A percentile compares a stretch with the other conserved stretches of the same genome.
These are phyloP conservation scores for Termitomyces sp. DNA, from an alignment of 768 basidiomycete species.

Conservation along the genomic window DNA sequence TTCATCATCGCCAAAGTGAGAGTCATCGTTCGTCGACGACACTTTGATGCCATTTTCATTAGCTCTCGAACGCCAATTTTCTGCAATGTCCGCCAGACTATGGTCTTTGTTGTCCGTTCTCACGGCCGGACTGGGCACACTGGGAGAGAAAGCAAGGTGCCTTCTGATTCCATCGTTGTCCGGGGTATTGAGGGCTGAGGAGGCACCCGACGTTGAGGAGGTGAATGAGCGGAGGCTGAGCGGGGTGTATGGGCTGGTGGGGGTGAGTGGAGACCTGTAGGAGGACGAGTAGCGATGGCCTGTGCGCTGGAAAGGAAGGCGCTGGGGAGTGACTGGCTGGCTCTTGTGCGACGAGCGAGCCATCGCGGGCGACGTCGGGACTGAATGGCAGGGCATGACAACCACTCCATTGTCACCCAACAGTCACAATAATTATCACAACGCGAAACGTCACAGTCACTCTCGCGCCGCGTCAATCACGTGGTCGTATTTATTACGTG, in stretches of 20 bases:
- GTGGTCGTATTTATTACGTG: conserved; percentile 11
- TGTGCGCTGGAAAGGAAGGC: conserved; percentile 39
- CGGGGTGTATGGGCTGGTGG: conserved; percentile 66
- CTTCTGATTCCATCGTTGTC: conserved; percentile 34
- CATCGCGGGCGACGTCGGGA: conserved; percentile 42
- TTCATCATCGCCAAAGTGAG: conserved; percentile 40
- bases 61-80: conserved; percentile 69
- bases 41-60: conserved; percentile 71
- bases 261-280: conserved; percentile 57
- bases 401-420: conserved; percentile 14
- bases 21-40: conserved; percentile 43
- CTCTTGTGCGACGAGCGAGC: conserved; percentile 31
- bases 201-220: conserved; percentile 45
- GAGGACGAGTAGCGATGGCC: conserved; percentile 35
- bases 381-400: conserved; percentile 27
- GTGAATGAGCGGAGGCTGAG: conserved; percentile 61
- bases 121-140: conserved; percentile 24
- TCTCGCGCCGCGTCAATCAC: conserved; percentile 13
- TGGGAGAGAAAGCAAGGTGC: conserved; percentile 43
- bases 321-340: conserved; percentile 63
- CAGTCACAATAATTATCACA: conserved; percentile 1
- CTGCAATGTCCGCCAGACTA: conserved; percentile 54
- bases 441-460: conserved; percentile 17
- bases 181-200: conserved; percentile 57
- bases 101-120: conserved; percentile 28